These are phyloP conservation scores for Lasiodiplodia sp. DNA, from an alignment of 2,329 filamentous ascomycete genomes.

Conservation along the genomic window DNA sequence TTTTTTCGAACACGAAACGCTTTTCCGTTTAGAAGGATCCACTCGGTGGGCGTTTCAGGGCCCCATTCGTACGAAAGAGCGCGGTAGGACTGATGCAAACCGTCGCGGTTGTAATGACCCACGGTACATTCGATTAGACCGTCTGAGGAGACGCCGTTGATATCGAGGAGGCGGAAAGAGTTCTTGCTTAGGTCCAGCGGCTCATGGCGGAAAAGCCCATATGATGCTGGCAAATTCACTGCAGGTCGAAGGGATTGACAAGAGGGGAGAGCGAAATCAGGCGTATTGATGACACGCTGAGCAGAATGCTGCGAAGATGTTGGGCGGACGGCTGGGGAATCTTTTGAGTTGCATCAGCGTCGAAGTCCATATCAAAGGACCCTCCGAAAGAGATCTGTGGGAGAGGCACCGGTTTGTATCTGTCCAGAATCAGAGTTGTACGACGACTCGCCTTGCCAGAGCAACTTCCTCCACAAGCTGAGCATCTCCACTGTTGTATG, in stretches of 20 bases:
- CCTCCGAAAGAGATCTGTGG: too few species aligned
- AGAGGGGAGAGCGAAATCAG: background rate
- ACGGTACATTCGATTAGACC: background rate
- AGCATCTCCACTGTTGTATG: too few species aligned
- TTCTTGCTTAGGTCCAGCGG: background rate
- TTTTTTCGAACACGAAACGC: too few species aligned
- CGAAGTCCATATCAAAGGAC: too few species aligned
- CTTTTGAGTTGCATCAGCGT: too few species aligned
- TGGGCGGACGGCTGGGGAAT: too few species aligned
- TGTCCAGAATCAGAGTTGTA: too few species aligned
- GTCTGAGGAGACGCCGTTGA: background rate
- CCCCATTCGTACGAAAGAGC: background rate
- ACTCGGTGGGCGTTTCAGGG: background rate
- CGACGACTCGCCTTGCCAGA: too few species aligned
- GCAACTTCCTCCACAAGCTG: too few species aligned
- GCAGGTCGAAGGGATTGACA: background rate
- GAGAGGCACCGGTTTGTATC: too few species aligned
- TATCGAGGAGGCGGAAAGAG: background rate
- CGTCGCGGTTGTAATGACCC: background rate
- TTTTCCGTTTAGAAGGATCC: background rate
- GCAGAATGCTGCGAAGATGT: too few species aligned
- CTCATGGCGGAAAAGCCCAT: background rate
- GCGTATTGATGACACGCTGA: too few species aligned
- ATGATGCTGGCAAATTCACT: background rate
- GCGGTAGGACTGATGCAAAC: background rate